phyloP scores from a whole-genome alignment of 148 eudicot genomes.

The Dysphania ambrosioides region DNA sequence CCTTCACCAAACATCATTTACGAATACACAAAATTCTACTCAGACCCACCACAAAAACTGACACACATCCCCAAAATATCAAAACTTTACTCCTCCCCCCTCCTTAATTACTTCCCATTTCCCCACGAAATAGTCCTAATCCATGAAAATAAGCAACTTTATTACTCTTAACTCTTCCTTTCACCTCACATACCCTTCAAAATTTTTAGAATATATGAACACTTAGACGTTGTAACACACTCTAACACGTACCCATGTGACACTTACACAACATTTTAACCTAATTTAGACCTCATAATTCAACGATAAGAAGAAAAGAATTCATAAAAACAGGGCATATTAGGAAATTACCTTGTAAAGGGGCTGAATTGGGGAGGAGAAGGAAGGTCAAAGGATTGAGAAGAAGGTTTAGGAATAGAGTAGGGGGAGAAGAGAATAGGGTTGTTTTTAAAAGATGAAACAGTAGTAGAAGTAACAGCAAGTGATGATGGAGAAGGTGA shows the following conservation, averaged over 20 bases:
- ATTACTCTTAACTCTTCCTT: too few relatives aligned
- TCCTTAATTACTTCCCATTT: background rate
- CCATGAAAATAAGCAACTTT: background rate
- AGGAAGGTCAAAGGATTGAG: constrained; percentile 22
- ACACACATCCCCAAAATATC: background rate
- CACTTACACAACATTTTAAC: too few relatives aligned
- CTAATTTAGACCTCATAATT: too few relatives aligned
- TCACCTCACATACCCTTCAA: too few relatives aligned
- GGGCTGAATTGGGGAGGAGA: constrained; percentile 39
- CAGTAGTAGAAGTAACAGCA: background rate
- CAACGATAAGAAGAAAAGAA: too few relatives aligned
- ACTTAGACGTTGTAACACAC: too few relatives aligned
- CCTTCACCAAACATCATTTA: constrained; percentile 24
- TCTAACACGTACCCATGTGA: too few relatives aligned
- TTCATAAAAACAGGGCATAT: too few relatives aligned
- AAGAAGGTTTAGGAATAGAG: constrained; percentile 11
- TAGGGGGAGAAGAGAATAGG: constrained; percentile 11
- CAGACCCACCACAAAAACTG: background rate
- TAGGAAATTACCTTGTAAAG: constrained; percentile 15
- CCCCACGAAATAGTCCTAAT: constrained; percentile 9
- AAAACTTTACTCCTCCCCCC: background rate
- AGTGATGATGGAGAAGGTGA: constrained; percentile 20
- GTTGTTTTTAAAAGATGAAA: constrained; percentile 12
- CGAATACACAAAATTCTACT: constrained; percentile 18
- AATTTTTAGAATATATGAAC: too few relatives aligned